A percentile compares a stretch with the other conserved stretches of the same genome.
These are phyloP conservation scores for Sanghuangporus sanghuang DNA, from an alignment of 1,284 basidiomycete species.

Conservation along the genomic window DNA sequence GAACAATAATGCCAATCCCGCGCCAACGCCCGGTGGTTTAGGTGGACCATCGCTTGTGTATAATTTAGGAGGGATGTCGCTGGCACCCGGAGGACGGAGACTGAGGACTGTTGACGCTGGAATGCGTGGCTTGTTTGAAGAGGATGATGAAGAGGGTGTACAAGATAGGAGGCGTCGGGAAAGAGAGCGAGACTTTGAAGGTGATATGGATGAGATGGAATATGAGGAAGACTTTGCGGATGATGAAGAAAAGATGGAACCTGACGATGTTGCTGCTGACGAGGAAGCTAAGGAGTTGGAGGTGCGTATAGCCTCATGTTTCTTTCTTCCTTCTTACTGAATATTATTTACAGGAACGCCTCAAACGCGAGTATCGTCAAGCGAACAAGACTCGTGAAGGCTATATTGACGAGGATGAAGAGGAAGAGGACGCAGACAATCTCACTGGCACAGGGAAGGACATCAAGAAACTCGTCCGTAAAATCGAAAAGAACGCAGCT, in stretches of 20 bases:
- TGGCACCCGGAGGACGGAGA: conserved; percentile 59
- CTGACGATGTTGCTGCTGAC: conserved; percentile 63
- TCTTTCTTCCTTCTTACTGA: not conserved
- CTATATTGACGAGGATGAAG: conserved; percentile 65
- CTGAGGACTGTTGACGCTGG: conserved; percentile 61
- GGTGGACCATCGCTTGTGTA: conserved; percentile 42
- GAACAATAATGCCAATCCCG: conserved; percentile 48
- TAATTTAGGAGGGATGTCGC: conserved; percentile 34
- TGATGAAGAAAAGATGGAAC: conserved; percentile 75
- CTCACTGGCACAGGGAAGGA: conserved; percentile 67
- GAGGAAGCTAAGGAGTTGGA: conserved; percentile 85
- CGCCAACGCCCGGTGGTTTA: conserved; percentile 34
- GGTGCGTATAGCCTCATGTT: conserved; percentile 34
- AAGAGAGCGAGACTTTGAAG: conserved; percentile 61
- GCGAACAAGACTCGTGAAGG: conserved; percentile 72
- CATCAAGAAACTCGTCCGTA: conserved; percentile 74
- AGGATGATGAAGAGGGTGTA: conserved; percentile 62
- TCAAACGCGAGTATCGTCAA: conserved; percentile 75
- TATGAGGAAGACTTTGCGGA: conserved; percentile 85
- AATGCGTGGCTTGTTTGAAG: conserved; percentile 55
- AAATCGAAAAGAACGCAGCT: conserved; percentile 65
- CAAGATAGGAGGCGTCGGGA: conserved; percentile 38
- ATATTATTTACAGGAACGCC: conserved; percentile 54
- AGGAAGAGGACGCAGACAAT: conserved; percentile 53
- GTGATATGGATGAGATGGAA: conserved; percentile 74